Base-by-base conservation (phyloP, 495 filamentous ascomycete species). In the Chaetomium tenue region DNA sequence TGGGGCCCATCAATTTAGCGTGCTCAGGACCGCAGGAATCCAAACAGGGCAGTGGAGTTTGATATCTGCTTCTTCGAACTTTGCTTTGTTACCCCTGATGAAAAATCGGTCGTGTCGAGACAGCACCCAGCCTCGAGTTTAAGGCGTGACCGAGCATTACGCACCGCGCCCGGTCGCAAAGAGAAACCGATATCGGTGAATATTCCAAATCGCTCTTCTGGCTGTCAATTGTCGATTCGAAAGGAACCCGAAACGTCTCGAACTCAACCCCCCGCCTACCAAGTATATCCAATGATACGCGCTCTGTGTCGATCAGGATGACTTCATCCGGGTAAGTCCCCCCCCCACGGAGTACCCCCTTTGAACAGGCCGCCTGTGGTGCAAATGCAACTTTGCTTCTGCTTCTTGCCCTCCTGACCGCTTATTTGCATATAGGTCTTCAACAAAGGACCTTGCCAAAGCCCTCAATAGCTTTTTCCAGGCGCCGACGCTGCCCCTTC, bases 401-500 rank as follows among this genome's bases (percentile, higher is more conserved):
- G 33, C 33, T 37, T 37, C 9, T 8, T 5, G 52, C 48, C 18
- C 13, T n/a, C 46, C 68, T 62, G 58, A 61, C 61, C 33, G 25
- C 25, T 56, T 30, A 23, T 48, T 33, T 22, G 33, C 16, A 18
- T 37, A 20, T 53, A 78, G 76, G 47, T 77, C 76, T 33, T 63
- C 87, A 33, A 89, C 87, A 33, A 89, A 83, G 71, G 88, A 90
- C 69, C 80, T 87, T 67, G 71, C 79, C 66, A 87, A 83, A 72
- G 82, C 83, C 52, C 77, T 91, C 59, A 79, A 77, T 59, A 68
- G 65, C 70, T 83, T 82, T 71, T 71, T 88, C 50, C 76, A 82
- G 16, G 68, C 78, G 0, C 72, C 85, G 39, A 79, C 68, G 16
- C 78, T 84, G 15, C 86, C 87, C 18, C 79, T 91, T n/a, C 86